Evolutionary conservation across 2,329 filamentous ascomycete genomes (phyloP).

Genomic region (Plenodomus lindquistii): DNA sequence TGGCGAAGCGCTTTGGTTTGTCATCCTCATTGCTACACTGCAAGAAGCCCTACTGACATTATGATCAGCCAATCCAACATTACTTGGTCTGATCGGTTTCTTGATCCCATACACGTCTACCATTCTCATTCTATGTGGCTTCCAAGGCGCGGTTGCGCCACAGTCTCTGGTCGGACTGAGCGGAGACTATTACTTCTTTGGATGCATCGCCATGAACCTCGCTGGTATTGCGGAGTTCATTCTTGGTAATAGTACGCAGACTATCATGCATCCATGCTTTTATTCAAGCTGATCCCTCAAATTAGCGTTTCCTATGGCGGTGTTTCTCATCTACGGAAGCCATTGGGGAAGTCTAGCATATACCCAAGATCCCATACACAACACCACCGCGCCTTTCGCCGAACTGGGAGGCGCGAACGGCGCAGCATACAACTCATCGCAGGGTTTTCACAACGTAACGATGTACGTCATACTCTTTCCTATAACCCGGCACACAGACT

Average conservation of each 20-base stretch:
- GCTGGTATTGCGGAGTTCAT: slow-evolving; percentile 26
- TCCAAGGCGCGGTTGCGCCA: slow-evolving; percentile 21
- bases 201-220: slow-evolving; percentile 22
- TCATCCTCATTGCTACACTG: not conserved
- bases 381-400: slow-evolving; percentile 15
- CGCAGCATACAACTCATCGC: slow-evolving; percentile 22
- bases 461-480: slow-evolving; percentile 11
- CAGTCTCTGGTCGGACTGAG: slow-evolving; percentile 22
- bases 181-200: slow-evolving; percentile 30
- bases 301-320: slow-evolving; percentile 26
- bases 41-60: not conserved
- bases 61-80: slow-evolving; percentile 17
- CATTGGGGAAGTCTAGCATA: slow-evolving; percentile 27
- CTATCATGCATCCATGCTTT: not conserved
- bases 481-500: not conserved
- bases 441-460: slow-evolving; percentile 25
- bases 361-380: slow-evolving; percentile 20
- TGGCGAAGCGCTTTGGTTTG: slow-evolving; percentile 23
- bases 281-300: not conserved
- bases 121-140: slow-evolving; percentile 23
- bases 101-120: slow-evolving; percentile 26
- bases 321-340: slow-evolving; percentile 25
- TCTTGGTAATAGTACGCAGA: slow-evolving; percentile 20
- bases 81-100: slow-evolving; percentile 24
- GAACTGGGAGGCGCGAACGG: slow-evolving; percentile 20